Evolutionary conservation across 1,284 basidiomycete genomes (phyloP).

Genomic region (Malassezia nana): DNA sequence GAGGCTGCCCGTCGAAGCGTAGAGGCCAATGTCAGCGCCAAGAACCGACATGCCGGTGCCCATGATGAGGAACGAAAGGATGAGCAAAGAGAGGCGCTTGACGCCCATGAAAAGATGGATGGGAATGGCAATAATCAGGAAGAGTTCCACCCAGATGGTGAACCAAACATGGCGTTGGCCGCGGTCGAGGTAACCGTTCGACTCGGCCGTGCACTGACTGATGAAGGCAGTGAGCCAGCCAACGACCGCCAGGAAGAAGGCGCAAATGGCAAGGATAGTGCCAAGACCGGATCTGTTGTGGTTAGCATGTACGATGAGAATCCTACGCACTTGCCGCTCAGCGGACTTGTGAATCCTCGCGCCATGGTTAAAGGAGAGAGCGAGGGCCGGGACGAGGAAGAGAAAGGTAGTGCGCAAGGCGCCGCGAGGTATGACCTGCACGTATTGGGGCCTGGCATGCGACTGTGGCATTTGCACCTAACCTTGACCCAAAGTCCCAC

Average conservation of each 20-base stretch:
- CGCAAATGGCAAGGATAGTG: constrained; percentile 3
- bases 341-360: not conserved
- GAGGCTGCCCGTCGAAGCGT: constrained; percentile 17
- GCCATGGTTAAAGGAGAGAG: not conserved
- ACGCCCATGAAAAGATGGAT: not conserved
- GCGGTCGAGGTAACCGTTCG: constrained; percentile 49
- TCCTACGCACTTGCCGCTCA: not conserved
- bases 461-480: not conserved
- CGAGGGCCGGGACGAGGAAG: not conserved
- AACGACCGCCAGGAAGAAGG: constrained; percentile 60
- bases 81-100: not conserved
- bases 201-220: constrained; percentile 51
- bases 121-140: not conserved
- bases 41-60: constrained; percentile 67
- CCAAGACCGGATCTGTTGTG: not conserved
- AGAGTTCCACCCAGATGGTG: constrained; percentile 54
- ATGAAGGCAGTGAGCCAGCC: constrained; percentile 92
- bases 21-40: constrained; percentile 57
- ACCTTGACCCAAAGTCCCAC: not conserved
- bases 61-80: constrained; percentile 60
- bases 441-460: not conserved
- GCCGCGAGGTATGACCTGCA: not conserved
- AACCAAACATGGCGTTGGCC: constrained; percentile 70
- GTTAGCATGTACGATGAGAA: not conserved
- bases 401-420: not conserved